phyloP scores from a whole-genome alignment of 352 stramenopile genomes.

The Phytophthora fragariae region DNA sequence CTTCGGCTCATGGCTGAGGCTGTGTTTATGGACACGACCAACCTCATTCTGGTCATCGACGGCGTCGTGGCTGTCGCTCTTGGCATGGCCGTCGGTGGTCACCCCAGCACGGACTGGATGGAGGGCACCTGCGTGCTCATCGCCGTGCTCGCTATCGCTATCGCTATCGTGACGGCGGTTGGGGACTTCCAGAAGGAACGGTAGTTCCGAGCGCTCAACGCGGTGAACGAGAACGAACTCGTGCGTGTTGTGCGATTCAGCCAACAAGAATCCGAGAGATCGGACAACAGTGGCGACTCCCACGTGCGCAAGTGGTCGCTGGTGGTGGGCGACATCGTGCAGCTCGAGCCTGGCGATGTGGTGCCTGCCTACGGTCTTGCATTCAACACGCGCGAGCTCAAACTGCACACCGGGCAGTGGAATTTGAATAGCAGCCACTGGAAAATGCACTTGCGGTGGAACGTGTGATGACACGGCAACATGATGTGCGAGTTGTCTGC shows the following conservation, averaged over 20 bases:
- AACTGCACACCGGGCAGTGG: conserved; percentile 61
- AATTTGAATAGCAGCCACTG: conserved; percentile 71
- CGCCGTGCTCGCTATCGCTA: conserved; percentile 91
- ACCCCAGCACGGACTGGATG: conserved; percentile 63
- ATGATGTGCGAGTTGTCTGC: conserved; percentile 28
- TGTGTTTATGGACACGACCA: conserved; percentile 65
- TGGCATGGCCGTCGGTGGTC: conserved; percentile 34
- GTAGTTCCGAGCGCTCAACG: conserved; percentile 86
- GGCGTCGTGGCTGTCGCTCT: conserved; percentile 49
- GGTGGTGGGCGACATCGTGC: conserved; percentile 89
- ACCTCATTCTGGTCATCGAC: conserved; percentile 49
- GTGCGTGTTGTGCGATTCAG: conserved; percentile 70
- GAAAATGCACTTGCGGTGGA: conserved; percentile 72
- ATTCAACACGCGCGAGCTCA: conserved; percentile 77
- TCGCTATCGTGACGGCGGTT: conserved; percentile 85
- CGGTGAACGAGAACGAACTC: conserved; percentile 70
- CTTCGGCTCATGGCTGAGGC: conserved; percentile 54
- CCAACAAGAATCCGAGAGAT: not conserved
- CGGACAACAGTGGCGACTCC: conserved; percentile 24
- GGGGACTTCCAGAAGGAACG: conserved; percentile 93
- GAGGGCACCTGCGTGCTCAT: conserved; percentile 74
- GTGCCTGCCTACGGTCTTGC: conserved; percentile 88
- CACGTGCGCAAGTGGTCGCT: conserved; percentile 73
- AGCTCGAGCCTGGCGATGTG: conserved; percentile 77
- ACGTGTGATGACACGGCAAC: conserved; percentile 63